These are phyloP conservation scores for Ceratorhiza oryzae-sativae DNA, from an alignment of 1,284 basidiomycete species.

Conservation along the genomic window DNA sequence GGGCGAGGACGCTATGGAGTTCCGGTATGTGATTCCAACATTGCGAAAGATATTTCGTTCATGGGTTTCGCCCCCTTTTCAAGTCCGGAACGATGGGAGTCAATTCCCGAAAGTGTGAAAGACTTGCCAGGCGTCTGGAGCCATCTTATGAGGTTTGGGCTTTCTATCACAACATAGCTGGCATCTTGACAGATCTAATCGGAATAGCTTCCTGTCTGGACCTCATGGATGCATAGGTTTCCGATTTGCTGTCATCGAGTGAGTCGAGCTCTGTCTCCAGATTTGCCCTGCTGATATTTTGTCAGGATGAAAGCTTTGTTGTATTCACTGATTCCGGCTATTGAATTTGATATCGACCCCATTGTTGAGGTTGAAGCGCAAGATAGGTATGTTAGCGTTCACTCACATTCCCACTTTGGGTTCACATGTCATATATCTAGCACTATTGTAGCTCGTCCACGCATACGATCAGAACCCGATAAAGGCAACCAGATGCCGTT, in stretches of 20 bases:
- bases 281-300: background rate
- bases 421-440: no score
- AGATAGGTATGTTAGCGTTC: background rate
- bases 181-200: background rate
- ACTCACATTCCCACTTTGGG: background rate
- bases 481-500: conserved; percentile 41
- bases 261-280: background rate
- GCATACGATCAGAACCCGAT: conserved; percentile 28
- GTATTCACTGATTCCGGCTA: conserved; percentile 13
- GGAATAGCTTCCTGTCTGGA: conserved; percentile 5
- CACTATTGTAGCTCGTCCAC: conserved; percentile 38
- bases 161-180: background rate
- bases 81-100: conserved; percentile 42
- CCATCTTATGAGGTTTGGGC: conserved; percentile 28
- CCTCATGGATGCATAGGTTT: conserved; percentile 39
- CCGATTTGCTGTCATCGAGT: conserved; percentile 40
- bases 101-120: conserved; percentile 9
- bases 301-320: conserved; percentile 27
- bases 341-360: conserved; percentile 29
- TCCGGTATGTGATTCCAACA: background rate
- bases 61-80: background rate
- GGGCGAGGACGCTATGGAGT: background rate
- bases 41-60: background rate
- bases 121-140: conserved; percentile 37
- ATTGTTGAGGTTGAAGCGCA: conserved; percentile 6